Evolutionary conservation across 352 stramenopile species (phyloP).

Genomic region (Stephanocyclus meneghinianus): DNA sequence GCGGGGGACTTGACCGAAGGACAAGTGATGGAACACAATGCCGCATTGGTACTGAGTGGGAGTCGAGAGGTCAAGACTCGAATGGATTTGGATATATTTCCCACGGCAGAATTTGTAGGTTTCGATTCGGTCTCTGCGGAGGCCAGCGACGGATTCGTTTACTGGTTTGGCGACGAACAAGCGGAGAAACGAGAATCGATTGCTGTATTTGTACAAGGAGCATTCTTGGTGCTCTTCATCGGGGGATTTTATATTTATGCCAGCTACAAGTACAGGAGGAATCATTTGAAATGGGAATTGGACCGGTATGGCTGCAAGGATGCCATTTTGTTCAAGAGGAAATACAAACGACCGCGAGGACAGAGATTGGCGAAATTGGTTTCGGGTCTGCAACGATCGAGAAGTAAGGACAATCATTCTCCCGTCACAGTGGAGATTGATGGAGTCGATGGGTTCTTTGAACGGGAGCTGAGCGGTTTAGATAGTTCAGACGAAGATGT

Average conservation of each 20-base stretch:
- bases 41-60: constrained; percentile 18
- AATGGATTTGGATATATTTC: constrained; percentile 31
- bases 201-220: constrained; percentile 21
- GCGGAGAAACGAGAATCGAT: constrained; percentile 18
- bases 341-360: constrained; percentile 1
- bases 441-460: constrained; percentile 33
- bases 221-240: constrained; percentile 24
- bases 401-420: background rate
- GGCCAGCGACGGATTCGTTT: background rate
- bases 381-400: background rate
- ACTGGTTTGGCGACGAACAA: background rate
- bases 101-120: constrained; percentile 2
- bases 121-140: background rate
- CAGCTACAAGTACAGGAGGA: constrained; percentile 21
- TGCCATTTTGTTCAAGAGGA: constrained; percentile 24
- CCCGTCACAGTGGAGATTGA: constrained; percentile 11
- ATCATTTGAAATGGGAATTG: constrained; percentile 28
- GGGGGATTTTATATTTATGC: constrained; percentile 36
- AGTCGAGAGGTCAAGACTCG: constrained; percentile 13
- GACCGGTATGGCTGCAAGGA: constrained; percentile 18
- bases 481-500: constrained; percentile 20
- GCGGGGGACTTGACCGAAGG: background rate
- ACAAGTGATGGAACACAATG: constrained; percentile 23
- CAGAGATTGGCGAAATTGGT: constrained; percentile 8
- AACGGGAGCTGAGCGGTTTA: constrained; percentile 15